Evolutionary conservation across 352 stramenopile species (phyloP), one percentile per base, ranked within the genome.

Genomic region (Saprolegnia parasitica): DNA sequence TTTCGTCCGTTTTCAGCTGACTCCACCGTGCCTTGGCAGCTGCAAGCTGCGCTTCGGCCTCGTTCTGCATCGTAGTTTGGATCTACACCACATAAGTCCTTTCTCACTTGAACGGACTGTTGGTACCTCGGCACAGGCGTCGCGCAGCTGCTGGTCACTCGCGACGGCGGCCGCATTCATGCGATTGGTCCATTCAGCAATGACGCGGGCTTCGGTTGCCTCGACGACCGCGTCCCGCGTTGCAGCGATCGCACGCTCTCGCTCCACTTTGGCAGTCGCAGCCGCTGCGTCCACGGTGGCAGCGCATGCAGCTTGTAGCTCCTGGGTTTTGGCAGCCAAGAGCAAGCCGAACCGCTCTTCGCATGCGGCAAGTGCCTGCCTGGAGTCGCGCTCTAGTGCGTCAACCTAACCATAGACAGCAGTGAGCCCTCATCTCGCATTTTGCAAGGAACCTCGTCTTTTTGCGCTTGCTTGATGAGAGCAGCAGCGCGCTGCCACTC

Each of bases 381-480:
- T 61, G 18, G 63, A 70, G 47, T 70, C 63, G 8, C 42, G 35
- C 37, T 70, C 63, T 3, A 70, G 47, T 46, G 21, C 13, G 5
- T 20, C 45, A 13, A 70, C 40, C 61, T 67, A 37, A 6, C 2
- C 40, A 24, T 16, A 37, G 13, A 49, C 10, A n/a, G 42, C 8
- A 49, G 18, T 54, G 55, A 52, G 13, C 26, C 55, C 13, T 39
- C 32, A 50, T 54, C 5, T 3, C 5, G 29, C 32, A 26, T 15
- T 77, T 78, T 45, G 88, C 64, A 76, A 16, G 80, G 74, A 13
- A 93, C 72, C 65, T 90, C 83, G 40, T 90, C 80, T 26, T 86
- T 84, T 42, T 93, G 85, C 39, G 82, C 81, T 18, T 79, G 77
- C 60, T 93, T 93, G 68, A 93, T 91, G 57, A 87, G 76, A 5